Evolutionary conservation across 2,329 filamentous ascomycete species (phyloP), one percentile per base, ranked within the genome.

Genomic region (Tolypocladium album): DNA sequence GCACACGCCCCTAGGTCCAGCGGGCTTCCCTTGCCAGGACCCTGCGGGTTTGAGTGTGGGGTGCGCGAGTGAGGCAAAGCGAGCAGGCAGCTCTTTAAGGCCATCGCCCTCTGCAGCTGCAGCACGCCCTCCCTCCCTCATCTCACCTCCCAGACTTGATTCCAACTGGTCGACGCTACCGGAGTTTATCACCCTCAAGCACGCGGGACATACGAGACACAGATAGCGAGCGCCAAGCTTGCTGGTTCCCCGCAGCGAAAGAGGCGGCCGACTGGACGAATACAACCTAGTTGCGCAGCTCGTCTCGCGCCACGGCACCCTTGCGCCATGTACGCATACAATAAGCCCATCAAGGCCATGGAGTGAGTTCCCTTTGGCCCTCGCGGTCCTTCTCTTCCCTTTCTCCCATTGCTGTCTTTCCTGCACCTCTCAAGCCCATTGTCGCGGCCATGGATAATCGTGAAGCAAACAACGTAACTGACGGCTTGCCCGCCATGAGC

Each of bases 291-390:
- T 22, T 31, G 22, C 45, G 13, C 45, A 31, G 27, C 47, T 27
- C 13, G 24, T 22, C 12, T 47, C 43, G 45, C 45, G 36, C 47
- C 57, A 38, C 40, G 39, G 55, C 34, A 45, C 58, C 60, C 61
- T 60, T 57, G 34, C 50, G 64, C 60, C 64, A 72, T 72, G 70
- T 74, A 71, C 63, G 68, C 67, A 47, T 73, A 72, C 65, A 71
- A 74, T 59, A 74, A 74, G 61, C 69, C 71, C 64, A 73, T 75
- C 61, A 70, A 66, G 67, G 67, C 68, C 65, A 70, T 75, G 71
- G 71, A 74, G 73, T 75, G 66, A 70, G 73, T 68, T 36, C 58
- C 39, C 59, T 11, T 38, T 38, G 36, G 34, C 34, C 36, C 36
- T 38, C 36, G 13, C 36, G 2, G 36, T 57, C 38, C 31, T 34